Percentiles rank a stretch among this genome's conserved stretches.
phyloP scores from a whole-genome alignment of 306 rosid species.

The Cucurbita maxima region DNA sequence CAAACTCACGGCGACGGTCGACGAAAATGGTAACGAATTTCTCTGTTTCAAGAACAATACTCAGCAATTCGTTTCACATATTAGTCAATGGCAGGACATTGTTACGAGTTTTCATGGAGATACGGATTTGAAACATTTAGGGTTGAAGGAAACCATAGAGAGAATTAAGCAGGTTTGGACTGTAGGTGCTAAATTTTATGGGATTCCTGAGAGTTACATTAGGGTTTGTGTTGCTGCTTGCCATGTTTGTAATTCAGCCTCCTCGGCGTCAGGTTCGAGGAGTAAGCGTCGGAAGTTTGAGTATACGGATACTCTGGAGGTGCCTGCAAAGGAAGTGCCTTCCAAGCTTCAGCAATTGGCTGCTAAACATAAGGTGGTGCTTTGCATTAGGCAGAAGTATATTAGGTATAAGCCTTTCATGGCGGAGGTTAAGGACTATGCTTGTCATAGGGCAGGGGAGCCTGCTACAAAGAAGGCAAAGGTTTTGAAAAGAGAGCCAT shows the following conservation, averaged over 20 bases:
- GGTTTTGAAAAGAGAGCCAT: conserved; percentile 87
- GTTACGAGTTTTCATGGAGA: conserved; percentile 74
- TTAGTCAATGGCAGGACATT: conserved; percentile 84
- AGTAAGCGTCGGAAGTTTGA: conserved; percentile 77
- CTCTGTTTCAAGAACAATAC: conserved; percentile 92
- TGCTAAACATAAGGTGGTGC: conserved; percentile 84
- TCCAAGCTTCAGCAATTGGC: conserved; percentile 70
- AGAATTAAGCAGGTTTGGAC: conserved; percentile 90
- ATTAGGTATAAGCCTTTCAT: conserved; percentile 95
- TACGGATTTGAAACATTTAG: conserved; percentile 61
- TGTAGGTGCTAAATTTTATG: conserved; percentile 94
- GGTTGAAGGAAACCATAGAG: conserved; percentile 74
- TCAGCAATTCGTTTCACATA: conserved; percentile 74
- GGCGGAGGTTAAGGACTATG: conserved; percentile 99
- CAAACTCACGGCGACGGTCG: conserved; percentile 53
- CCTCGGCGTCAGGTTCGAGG: conserved; percentile 32
- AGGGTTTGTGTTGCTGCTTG: conserved; percentile 84
- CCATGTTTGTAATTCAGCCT: conserved; percentile 42
- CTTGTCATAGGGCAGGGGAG: conserved; percentile 94
- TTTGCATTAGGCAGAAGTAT: conserved; percentile 93
- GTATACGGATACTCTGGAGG: conserved; percentile 80
- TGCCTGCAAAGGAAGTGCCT: conserved; percentile 90
- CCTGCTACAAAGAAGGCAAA: conserved; percentile 70
- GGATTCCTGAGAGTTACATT: conserved; percentile 86
- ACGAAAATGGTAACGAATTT: conserved; percentile 45